Percentiles rank a stretch among this genome's conserved stretches.
phyloP scores from a whole-genome alignment of 2,329 filamentous ascomycete genomes.

The Fusarium bulbicola region DNA sequence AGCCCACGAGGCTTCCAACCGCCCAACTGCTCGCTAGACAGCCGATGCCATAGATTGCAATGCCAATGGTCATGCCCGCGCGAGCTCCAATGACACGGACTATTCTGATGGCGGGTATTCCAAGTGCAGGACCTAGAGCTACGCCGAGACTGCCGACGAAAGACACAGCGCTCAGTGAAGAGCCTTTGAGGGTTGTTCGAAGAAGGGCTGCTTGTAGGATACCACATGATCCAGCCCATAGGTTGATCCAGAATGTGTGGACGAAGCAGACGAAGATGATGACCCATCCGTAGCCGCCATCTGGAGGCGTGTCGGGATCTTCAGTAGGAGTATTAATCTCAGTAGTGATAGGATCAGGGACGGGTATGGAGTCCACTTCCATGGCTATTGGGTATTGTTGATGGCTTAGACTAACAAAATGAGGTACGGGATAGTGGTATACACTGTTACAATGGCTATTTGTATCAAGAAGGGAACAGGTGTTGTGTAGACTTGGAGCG shows the following conservation, averaged over 20 bases:
- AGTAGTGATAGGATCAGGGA: not conserved
- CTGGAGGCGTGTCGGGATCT: not conserved
- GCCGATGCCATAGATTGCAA: not conserved
- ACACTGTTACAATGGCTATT: too few species aligned
- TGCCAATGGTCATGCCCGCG: not conserved
- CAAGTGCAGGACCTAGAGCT: not conserved
- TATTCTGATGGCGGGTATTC: not conserved
- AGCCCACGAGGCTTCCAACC: not conserved
- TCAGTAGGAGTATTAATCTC: not conserved
- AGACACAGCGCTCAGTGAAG: not conserved
- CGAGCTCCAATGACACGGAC: not conserved
- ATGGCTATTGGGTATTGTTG: not conserved
- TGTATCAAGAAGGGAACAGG: rapidly evolving
- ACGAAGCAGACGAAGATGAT: not conserved
- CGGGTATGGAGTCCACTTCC: not conserved
- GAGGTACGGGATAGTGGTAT: rapidly evolving
- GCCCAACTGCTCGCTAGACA: not conserved
- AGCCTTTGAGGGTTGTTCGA: not conserved
- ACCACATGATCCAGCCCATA: not conserved
- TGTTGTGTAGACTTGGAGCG: not conserved
- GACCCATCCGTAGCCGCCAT: not conserved
- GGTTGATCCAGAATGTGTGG: not conserved
- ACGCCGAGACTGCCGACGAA: not conserved
- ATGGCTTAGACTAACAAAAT: too few species aligned
- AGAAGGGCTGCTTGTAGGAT: not conserved